A percentile compares a stretch with the other conserved stretches of the same genome.
Evolutionary conservation across 805 yeast species (phyloP).

Genomic region (Kockiozyma suomiensis): DNA sequence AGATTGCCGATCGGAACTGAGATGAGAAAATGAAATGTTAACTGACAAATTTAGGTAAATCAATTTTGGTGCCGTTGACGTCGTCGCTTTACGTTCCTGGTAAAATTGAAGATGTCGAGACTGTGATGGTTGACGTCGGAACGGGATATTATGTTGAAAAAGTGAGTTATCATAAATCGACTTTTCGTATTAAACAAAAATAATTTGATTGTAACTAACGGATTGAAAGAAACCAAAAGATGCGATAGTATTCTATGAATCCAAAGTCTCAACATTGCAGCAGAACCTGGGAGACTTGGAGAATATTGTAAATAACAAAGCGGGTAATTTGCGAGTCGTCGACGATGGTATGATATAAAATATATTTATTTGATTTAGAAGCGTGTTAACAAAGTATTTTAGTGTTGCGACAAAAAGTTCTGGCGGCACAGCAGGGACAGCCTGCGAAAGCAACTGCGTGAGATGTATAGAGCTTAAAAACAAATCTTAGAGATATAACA

Average conservation of each 20-base stretch:
- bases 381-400: not conserved
- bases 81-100: conserved; percentile 91
- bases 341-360: conserved; percentile 45
- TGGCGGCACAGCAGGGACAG: conserved; percentile 25
- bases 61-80: conserved; percentile 82
- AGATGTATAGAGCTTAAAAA: not conserved
- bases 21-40: conserved; percentile 1
- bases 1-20: not conserved
- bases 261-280: conserved; percentile 70
- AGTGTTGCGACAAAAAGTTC: conserved; percentile 32
- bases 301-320: conserved; percentile 73
- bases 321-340: conserved; percentile 61
- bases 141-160: conserved; percentile 95
- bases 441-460: conserved; percentile 15
- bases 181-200: not conserved
- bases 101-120: conserved; percentile 60
- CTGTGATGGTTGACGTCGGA: conserved; percentile 89
- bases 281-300: conserved; percentile 74
- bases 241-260: conserved; percentile 70
- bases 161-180: conserved; percentile 28
- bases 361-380: not conserved
- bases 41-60: conserved; percentile 43
- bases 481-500: not conserved
- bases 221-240: conserved; percentile 52
- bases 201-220: not conserved